Evolutionary conservation across 1,284 basidiomycete genomes (phyloP).

Genomic region (Phenoliferia sp.): DNA sequence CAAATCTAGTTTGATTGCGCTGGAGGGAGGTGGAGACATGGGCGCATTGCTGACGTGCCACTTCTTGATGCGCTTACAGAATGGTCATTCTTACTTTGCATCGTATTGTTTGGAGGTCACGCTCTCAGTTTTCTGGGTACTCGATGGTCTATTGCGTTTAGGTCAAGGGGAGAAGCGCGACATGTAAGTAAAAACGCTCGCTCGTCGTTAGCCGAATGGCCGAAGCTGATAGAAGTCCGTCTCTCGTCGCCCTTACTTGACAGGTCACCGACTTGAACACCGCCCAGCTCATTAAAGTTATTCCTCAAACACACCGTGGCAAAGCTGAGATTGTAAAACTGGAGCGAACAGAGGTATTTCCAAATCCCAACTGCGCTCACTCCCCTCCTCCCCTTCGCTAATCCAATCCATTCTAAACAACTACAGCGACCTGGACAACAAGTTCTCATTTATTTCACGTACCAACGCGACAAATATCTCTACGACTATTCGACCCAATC

Average conservation of each 20-base stretch:
- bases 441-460: slow-evolving; percentile 78
- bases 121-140: slow-evolving; percentile 90
- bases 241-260: not conserved
- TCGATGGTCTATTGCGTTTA: slow-evolving; percentile 68
- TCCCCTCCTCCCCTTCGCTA: too few species aligned
- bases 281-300: slow-evolving; percentile 76
- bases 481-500: slow-evolving; percentile 58
- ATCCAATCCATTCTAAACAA: not conserved
- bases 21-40: not conserved
- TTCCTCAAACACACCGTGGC: slow-evolving; percentile 81
- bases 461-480: slow-evolving; percentile 93
- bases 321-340: slow-evolving; percentile 84
- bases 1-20: not conserved
- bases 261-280: slow-evolving; percentile 63
- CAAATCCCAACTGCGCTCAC: not conserved
- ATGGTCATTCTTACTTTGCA: slow-evolving; percentile 75
- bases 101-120: slow-evolving; percentile 77
- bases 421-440: slow-evolving; percentile 45
- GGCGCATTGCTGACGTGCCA: not conserved
- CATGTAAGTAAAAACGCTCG: slow-evolving; percentile 9
- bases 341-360: slow-evolving; percentile 53
- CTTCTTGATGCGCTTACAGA: slow-evolving; percentile 2
- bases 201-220: not conserved
- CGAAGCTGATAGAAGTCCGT: not conserved
- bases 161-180: slow-evolving; percentile 19